phyloP scores from a whole-genome alignment of 2,329 filamentous ascomycete genomes.

The Nemania abortiva region DNA sequence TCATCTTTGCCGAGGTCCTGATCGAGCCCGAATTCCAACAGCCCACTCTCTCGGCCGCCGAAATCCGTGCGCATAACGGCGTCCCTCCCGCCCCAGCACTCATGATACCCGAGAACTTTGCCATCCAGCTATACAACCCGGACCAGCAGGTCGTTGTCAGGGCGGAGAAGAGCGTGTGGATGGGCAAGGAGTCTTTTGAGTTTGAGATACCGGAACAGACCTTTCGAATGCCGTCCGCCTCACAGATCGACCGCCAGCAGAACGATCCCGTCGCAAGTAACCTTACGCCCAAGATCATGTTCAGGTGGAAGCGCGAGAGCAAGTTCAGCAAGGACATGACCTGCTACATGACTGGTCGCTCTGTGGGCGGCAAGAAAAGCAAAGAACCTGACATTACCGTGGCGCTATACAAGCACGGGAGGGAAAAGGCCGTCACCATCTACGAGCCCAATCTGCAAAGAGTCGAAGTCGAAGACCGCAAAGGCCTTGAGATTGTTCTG shows the following conservation, averaged over 20 bases:
- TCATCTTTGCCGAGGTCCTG: constrained; percentile 89
- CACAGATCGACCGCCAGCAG: constrained; percentile 80
- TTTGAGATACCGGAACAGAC: constrained; percentile 91
- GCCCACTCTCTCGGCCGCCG: constrained; percentile 82
- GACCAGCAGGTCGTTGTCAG: constrained; percentile 83
- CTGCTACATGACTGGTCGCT: constrained; percentile 86
- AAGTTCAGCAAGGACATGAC: constrained; percentile 88
- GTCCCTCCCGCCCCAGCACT: constrained; percentile 75
- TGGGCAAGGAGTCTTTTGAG: constrained; percentile 83
- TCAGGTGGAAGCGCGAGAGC: constrained; percentile 91
- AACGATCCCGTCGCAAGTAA: constrained; percentile 66
- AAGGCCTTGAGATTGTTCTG: constrained; percentile 88
- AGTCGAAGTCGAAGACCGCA: constrained; percentile 93
- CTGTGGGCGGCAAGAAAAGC: constrained; percentile 78
- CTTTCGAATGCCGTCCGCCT: constrained; percentile 83
- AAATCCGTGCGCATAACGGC: constrained; percentile 79
- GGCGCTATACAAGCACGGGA: constrained; percentile 82
- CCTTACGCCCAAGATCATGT: constrained; percentile 79
- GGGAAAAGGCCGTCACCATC: constrained; percentile 76
- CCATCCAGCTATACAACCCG: constrained; percentile 92
- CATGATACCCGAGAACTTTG: constrained; percentile 80
- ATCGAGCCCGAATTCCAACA: constrained; percentile 88
- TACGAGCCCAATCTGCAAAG: constrained; percentile 94
- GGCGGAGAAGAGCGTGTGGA: constrained; percentile 81
- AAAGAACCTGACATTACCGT: constrained; percentile 96